Conservation (phyloP, 345 rosid species). For the Acer saccharum region DNA sequence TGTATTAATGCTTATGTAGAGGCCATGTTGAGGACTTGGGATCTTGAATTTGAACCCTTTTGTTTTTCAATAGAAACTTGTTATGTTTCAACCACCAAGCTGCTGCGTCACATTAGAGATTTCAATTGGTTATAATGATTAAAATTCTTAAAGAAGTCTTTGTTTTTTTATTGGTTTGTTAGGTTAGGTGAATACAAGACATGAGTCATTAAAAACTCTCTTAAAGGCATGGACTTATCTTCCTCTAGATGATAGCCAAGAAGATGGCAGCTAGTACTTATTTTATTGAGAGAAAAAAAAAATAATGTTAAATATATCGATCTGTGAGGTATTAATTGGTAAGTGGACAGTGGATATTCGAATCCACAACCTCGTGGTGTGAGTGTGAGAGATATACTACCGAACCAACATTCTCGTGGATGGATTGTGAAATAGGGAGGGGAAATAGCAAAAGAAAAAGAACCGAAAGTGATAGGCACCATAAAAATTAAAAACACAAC, state of each 20-base stretch:
- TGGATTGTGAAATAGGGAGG: background rate
- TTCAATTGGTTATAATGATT: background rate
- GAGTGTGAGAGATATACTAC: too few relatives aligned
- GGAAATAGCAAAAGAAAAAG: background rate
- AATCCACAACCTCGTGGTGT: too few relatives aligned
- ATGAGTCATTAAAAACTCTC: background rate
- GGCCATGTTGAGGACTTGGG: background rate
- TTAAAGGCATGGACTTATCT: background rate
- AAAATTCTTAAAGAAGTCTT: background rate
- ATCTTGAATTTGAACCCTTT: background rate
- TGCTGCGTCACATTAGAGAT: background rate
- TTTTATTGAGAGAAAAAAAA: background rate
- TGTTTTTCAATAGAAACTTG: background rate
- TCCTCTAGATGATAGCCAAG: background rate
- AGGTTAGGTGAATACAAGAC: background rate
- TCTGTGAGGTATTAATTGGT: too few relatives aligned
- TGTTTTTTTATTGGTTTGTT: background rate
- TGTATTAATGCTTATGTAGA: too few relatives aligned
- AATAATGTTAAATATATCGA: too few relatives aligned
- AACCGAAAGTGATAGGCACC: slow-evolving; percentile 20
- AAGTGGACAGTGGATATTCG: too few relatives aligned
- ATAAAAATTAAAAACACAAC: background rate
- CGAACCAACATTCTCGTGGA: too few relatives aligned
- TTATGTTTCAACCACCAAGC: background rate
- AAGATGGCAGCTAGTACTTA: background rate